These are phyloP conservation scores for Raffaelea ambrosiae DNA, from an alignment of 2,329 filamentous ascomycete genomes.

Conservation along the genomic window DNA sequence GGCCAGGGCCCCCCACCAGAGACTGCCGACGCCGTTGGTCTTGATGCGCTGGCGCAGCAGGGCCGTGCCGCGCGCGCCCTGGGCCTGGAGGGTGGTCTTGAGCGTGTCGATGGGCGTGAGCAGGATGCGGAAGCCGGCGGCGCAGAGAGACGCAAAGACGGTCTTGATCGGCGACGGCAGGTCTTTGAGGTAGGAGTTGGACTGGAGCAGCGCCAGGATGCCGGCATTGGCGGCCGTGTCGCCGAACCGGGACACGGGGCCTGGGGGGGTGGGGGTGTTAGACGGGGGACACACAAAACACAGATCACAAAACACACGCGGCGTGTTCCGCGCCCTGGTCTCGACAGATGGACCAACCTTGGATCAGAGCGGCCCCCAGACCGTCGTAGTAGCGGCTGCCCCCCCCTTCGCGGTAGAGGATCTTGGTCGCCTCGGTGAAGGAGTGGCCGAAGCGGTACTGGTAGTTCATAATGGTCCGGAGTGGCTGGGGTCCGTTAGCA, in stretches of 20 bases:
- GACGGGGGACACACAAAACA: neutral
- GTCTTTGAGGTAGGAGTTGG: conserved; percentile 33
- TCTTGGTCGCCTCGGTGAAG: conserved; percentile 29
- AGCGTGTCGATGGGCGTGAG: conserved; percentile 39
- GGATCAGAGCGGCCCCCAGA: conserved; percentile 33
- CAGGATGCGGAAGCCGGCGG: conserved; percentile 37
- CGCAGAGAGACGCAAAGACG: conserved; percentile 37
- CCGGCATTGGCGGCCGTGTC: conserved; percentile 41
- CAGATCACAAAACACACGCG: neutral
- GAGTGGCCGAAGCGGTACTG: conserved; percentile 37
- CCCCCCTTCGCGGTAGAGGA: conserved; percentile 32
- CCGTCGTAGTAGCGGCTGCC: conserved; percentile 36
- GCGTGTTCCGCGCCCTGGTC: too few species aligned
- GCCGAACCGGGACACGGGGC: conserved; percentile 35
- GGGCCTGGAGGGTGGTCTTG: conserved; percentile 41
- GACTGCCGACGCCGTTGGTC: conserved; percentile 32
- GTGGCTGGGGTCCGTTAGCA: conserved; percentile 31
- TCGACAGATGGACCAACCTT: conserved; percentile 22
- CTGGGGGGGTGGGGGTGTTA: conserved; percentile 14
- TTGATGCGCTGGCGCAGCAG: conserved; percentile 35
- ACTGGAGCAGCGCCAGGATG: conserved; percentile 37
- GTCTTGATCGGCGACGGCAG: conserved; percentile 35
- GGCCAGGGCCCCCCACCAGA: conserved; percentile 42
- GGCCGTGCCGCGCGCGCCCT: conserved; percentile 31
- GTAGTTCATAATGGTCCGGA: conserved; percentile 43